These are phyloP conservation scores for Trichodelitschia bisporula DNA, from an alignment of 495 filamentous ascomycete genomes.

Conservation along the genomic window DNA sequence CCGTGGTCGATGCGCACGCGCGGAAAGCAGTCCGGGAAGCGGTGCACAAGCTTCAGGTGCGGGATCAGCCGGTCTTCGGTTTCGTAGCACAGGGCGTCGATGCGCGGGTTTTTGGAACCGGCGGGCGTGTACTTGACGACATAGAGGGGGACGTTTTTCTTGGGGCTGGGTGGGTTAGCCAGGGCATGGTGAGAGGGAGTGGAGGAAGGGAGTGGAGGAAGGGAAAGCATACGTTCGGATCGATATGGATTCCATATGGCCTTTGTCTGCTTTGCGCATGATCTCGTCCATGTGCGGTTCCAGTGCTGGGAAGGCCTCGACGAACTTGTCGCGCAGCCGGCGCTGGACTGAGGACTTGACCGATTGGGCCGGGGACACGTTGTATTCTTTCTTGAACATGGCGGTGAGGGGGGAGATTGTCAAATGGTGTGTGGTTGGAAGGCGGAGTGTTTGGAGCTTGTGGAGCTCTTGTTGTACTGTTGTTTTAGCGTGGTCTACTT, in stretches of 20 bases:
- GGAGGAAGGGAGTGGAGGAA: constrained; percentile 1
- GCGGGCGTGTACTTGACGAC: constrained; percentile 1
- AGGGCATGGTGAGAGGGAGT: neutral
- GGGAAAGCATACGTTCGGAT: constrained; percentile 62
- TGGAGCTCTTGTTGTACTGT: too few species aligned
- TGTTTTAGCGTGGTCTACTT: too few species aligned
- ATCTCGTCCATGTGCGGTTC: constrained; percentile 82
- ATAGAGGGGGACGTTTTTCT: constrained; percentile 1
- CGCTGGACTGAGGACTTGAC: constrained; percentile 93
- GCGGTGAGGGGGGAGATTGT: too few species aligned
- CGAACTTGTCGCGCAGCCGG: constrained; percentile 51
- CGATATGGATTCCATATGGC: too few species aligned
- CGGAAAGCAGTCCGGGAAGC: constrained; percentile 39
- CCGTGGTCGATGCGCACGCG: constrained; percentile 65
- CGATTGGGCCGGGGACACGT: constrained; percentile 35
- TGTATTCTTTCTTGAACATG: constrained; percentile 11
- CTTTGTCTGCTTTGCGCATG: constrained; percentile 81
- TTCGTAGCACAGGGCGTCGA: constrained; percentile 85
- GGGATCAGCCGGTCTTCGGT: constrained; percentile 57
- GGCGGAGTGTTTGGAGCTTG: too few species aligned
- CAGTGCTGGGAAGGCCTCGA: constrained; percentile 67
- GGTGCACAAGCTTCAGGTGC: constrained; percentile 25
- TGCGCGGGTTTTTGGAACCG: constrained; percentile 59
- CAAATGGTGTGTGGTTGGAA: too few species aligned
- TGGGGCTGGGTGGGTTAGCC: neutral